These are phyloP conservation scores for Myxozyma vanderwaltii DNA, from an alignment of 805 yeast genomes.

Conservation along the genomic window DNA sequence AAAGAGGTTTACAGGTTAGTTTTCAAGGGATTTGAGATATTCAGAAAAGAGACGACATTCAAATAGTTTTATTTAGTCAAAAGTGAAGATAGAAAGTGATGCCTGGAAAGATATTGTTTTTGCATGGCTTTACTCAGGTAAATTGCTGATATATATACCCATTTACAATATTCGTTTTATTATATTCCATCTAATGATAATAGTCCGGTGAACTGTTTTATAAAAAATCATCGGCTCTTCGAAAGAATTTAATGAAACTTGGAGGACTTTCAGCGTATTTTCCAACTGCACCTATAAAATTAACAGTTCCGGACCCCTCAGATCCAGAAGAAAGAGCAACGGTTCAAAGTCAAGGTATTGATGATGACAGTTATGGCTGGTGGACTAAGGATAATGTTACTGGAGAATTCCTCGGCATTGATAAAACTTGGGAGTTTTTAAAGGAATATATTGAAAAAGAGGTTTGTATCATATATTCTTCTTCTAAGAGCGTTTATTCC, in stretches of 20 bases:
- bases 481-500: too few species aligned
- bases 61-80: background rate
- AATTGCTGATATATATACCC: background rate
- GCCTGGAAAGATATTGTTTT: slow-evolving; percentile 62
- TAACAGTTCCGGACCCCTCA: slow-evolving; percentile 74
- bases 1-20: too few species aligned
- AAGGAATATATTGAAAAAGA: slow-evolving; percentile 58
- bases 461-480: slow-evolving; percentile 37
- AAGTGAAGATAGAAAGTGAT: background rate
- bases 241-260: slow-evolving; percentile 68
- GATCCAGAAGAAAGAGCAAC: slow-evolving; percentile 49
- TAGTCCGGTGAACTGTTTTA: slow-evolving; percentile 79
- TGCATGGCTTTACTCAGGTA: slow-evolving; percentile 73
- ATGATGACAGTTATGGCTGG: slow-evolving; percentile 43
- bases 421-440: slow-evolving; percentile 53
- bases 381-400: slow-evolving; percentile 44
- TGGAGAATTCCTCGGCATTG: slow-evolving; percentile 42
- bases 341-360: slow-evolving; percentile 50
- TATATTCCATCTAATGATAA: background rate
- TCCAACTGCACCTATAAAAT: slow-evolving; percentile 77
- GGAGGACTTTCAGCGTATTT: slow-evolving; percentile 67
- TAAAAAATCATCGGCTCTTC: slow-evolving; percentile 83
- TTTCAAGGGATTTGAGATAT: background rate
- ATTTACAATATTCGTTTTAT: too few species aligned
- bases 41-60: background rate